Conservation (phyloP, 305 asterid species). For the Fraxinus albicans region DNA sequence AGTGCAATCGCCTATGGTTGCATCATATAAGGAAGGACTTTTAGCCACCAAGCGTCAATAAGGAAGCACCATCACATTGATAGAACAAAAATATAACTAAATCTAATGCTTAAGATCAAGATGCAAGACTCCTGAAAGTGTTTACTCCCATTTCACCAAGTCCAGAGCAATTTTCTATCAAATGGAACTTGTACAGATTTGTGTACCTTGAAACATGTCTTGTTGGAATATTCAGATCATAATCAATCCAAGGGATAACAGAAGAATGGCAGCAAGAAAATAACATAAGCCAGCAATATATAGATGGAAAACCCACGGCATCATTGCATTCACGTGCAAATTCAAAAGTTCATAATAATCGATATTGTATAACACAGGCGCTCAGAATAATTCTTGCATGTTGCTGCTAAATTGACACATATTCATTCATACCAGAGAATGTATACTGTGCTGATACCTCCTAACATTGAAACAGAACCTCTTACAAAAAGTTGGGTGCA, state of each 20-base stretch:
- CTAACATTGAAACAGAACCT: not conserved
- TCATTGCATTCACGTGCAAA: not conserved
- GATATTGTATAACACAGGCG: not conserved
- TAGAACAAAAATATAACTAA: not conserved
- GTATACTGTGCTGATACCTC: not conserved
- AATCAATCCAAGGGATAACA: not conserved
- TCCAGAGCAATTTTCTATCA: not conserved
- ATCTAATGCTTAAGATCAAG: not conserved
- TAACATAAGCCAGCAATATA: not conserved
- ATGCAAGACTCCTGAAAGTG: not conserved
- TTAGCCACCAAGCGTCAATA: not conserved
- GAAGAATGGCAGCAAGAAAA: not conserved
- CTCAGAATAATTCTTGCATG: not conserved
- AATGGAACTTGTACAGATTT: not conserved
- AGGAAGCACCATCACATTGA: not conserved
- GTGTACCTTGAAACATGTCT: not conserved
- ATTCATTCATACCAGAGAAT: not conserved
- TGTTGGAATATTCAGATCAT: not conserved
- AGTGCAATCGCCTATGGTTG: not conserved
- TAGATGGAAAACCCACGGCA: not conserved
- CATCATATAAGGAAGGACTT: not conserved
- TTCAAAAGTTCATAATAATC: not conserved
- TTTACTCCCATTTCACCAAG: not conserved
- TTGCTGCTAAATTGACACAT: not conserved
- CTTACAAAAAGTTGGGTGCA: not conserved